Percentiles rank a stretch among this genome's conserved stretches.
Evolutionary conservation across 1,284 basidiomycete genomes (phyloP).

Genomic region (Veloboletus limbatus): DNA sequence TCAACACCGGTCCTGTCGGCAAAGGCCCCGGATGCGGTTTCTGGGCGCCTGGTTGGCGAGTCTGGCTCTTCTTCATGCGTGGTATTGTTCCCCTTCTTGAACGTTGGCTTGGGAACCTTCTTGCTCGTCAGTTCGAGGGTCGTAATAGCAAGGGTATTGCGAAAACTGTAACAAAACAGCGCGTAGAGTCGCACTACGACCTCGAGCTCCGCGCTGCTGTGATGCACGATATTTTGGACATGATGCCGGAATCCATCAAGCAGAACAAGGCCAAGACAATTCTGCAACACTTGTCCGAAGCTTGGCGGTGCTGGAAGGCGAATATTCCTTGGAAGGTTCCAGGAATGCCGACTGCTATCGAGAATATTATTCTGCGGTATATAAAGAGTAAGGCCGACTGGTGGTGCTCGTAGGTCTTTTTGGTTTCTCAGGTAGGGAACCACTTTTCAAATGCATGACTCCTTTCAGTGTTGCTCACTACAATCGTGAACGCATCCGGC

Average conservation of each 20-base stretch:
- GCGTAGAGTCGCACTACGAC: conserved; percentile 98
- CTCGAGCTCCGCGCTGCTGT: conserved; percentile 96
- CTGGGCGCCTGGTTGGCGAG: conserved; percentile 99
- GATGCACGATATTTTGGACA: conserved; percentile 98
- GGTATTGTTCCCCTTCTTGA: conserved; percentile 98
- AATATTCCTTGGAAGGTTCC: conserved; percentile 99
- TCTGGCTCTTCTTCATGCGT: conserved; percentile 99
- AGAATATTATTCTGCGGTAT: conserved; percentile 98
- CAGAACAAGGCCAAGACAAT: conserved; percentile 99
- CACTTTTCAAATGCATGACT: background rate
- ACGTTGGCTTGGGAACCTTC: conserved; percentile 95
- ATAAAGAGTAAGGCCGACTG: conserved; percentile 99
- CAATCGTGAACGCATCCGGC: conserved; percentile 91
- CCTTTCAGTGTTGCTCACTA: conserved; percentile 76
- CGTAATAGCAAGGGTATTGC: conserved; percentile 95
- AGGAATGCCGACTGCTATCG: conserved; percentile 97
- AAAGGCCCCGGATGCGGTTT: conserved; percentile 99
- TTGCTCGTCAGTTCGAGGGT: conserved; percentile 97
- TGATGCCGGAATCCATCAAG: conserved; percentile 99
- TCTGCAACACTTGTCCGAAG: conserved; percentile 94
- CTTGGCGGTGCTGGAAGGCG: conserved; percentile 99
- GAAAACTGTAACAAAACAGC: conserved; percentile 98
- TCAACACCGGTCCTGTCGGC: conserved; percentile 99
- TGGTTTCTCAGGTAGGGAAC: background rate
- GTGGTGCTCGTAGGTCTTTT: conserved; percentile 85